A percentile compares a stretch with the other conserved stretches of the same genome.
Conservation (phyloP, 2,329 filamentous ascomycete species). For the Colletotrichum magnum region DNA sequence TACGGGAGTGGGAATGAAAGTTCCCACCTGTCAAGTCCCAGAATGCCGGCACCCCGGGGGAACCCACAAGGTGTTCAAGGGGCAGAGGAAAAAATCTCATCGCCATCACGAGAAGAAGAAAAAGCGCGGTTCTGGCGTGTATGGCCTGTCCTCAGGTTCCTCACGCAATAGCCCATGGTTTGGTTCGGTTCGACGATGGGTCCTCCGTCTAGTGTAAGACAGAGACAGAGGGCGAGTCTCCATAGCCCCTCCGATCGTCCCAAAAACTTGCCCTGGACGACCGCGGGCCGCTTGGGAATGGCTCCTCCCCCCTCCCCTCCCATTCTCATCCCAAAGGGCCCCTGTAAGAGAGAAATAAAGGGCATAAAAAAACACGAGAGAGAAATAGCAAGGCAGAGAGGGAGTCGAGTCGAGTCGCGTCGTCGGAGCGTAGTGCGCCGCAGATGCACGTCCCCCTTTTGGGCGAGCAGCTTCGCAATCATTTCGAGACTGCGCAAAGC, state of each 20-base stretch:
- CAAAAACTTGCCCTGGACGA: constrained; percentile 53
- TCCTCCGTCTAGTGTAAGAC: not conserved
- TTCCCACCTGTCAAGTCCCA: constrained; percentile 19
- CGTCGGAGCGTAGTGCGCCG: not conserved
- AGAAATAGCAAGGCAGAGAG: not conserved
- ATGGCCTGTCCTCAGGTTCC: not conserved
- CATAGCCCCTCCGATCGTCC: constrained; percentile 59
- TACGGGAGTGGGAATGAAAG: constrained; percentile 2
- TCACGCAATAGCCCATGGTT: constrained; percentile 23
- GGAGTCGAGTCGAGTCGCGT: constrained; percentile 21
- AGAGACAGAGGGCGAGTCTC: constrained; percentile 38
- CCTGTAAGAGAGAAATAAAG: constrained; percentile 19
- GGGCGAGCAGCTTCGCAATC: not conserved
- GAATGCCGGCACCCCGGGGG: not conserved
- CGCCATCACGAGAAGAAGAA: constrained; percentile 2
- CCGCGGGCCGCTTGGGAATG: constrained; percentile 24
- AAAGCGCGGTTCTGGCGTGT: no score
- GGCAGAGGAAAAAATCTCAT: not conserved
- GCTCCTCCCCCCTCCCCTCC: not conserved
- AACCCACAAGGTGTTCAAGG: no score
- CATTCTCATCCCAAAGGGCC: constrained; percentile 5
- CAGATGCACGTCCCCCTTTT: constrained; percentile 10
- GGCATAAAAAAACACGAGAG: no score
- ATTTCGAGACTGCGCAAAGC: not conserved
- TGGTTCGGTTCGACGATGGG: constrained; percentile 4